Base-by-base conservation (phyloP, 176 grass and related monocot species). In the Rhipidocladum racemiflorum region DNA sequence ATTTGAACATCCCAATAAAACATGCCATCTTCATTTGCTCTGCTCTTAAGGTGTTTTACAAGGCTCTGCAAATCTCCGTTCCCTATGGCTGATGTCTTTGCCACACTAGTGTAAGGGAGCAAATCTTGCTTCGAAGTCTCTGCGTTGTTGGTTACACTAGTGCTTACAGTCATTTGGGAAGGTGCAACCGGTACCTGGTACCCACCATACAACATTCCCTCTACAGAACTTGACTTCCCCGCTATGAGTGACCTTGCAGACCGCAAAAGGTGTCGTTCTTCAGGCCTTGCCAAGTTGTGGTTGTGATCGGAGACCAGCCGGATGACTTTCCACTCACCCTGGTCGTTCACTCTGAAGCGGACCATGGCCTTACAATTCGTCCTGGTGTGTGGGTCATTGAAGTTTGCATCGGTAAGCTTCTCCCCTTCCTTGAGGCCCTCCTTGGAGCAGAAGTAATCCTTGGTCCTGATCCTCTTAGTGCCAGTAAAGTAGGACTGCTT, bases 401-500 rank as follows among this genome's bases (percentile, higher is more conserved):
- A 94, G 68, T 91, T 91, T 0, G 87, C 66, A 5, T 94, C 87
- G 0, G 84, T 94, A 45, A 91, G 88, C 35, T 88, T 87, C 51
- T 94, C 92, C 39, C 80, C 89, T 74, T 94, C 89, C 78, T 89
- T 94, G 28, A 89, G 72, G 17, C 92, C 92, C 79, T 94, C 92
- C 70, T 94, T 94, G 65, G 92, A 94, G 87, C 92, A 94, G 87
- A 89, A 94, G 42, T 94, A 94, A 72, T 94, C 92, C 81, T 94
- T 94, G 36, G 92, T 92, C 35, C 92, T 77, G 45, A 94, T 89
- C 85, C 76, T 82, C 74, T 94, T 94, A 11, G 92, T 94, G 75
- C 92, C 92, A 0, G 90, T 89, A 74, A 89, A 94, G 84, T 94
- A 94, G 42, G 90, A 94, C 70, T 94, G 92, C 73, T 94, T 94